These are phyloP conservation scores for Phytopythium sindhum DNA, from an alignment of 352 stramenopile genomes.

Conservation along the genomic window DNA sequence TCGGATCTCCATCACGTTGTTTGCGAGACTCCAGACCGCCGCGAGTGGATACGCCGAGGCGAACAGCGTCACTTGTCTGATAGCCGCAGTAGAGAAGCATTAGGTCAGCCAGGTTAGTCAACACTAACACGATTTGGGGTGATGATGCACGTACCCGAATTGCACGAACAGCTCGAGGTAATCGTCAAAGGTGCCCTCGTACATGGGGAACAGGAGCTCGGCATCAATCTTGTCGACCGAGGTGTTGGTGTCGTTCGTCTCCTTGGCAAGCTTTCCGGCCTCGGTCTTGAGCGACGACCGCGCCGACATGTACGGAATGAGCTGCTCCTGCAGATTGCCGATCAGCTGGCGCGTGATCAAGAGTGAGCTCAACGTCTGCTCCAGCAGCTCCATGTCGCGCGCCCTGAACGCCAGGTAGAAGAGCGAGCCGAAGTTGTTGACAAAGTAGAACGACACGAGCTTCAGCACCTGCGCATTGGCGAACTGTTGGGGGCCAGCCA, in stretches of 20 bases:
- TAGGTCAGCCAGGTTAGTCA: background rate
- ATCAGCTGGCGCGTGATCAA: constrained; percentile 82
- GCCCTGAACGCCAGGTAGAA: constrained; percentile 96
- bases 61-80: constrained; percentile 92
- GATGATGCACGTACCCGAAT: constrained; percentile 83
- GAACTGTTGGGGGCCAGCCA: no score
- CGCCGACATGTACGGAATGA: constrained; percentile 78
- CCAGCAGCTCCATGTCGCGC: constrained; percentile 81
- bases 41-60: constrained; percentile 92
- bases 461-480: constrained; percentile 95
- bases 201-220: constrained; percentile 76
- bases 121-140: no score
- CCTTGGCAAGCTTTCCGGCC: constrained; percentile 70
- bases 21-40: constrained; percentile 90
- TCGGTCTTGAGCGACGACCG: constrained; percentile 80
- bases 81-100: constrained; percentile 1
- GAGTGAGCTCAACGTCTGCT: constrained; percentile 87
- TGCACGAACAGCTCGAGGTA: constrained; percentile 94
- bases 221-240: constrained; percentile 71
- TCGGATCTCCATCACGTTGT: constrained; percentile 95
- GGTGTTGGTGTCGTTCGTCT: constrained; percentile 41
- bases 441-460: constrained; percentile 97
- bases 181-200: constrained; percentile 90
- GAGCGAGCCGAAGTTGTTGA: constrained; percentile 96
- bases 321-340: constrained; percentile 73